A percentile compares a stretch with the other conserved stretches of the same genome.
Evolutionary conservation across 163 green algal species (phyloP).

Genomic region (Scenedesmus sp.): DNA sequence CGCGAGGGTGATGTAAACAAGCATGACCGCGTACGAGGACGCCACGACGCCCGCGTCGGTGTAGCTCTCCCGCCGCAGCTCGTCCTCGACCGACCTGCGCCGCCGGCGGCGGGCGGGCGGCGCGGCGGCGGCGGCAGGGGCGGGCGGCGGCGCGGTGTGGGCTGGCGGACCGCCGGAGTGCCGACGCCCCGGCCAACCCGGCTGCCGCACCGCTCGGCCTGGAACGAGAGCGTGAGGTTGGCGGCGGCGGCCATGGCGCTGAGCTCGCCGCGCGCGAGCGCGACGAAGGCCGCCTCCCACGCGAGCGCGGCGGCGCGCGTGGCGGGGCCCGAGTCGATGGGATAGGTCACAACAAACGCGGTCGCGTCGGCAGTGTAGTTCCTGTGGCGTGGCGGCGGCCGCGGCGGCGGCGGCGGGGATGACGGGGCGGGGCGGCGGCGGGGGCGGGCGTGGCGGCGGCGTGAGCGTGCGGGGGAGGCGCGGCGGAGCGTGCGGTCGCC

Average conservation of each 20-base stretch:
- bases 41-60: constrained; percentile 75
- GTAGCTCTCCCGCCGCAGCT: constrained; percentile 83
- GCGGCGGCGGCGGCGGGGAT: no score
- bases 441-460: no score
- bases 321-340: constrained; percentile 62
- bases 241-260: constrained; percentile 51
- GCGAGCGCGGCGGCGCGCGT: constrained; percentile 68
- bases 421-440: no score
- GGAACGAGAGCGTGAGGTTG: constrained; percentile 80
- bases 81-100: constrained; percentile 84
- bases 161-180: not conserved
- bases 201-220: constrained; percentile 64
- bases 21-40: constrained; percentile 84
- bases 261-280: constrained; percentile 64
- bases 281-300: constrained; percentile 86
- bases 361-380: constrained; percentile 80
- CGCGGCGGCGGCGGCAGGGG: no score
- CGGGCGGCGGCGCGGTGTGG: no score
- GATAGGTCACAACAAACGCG: constrained; percentile 88
- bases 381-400: constrained; percentile 41
- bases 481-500: no score
- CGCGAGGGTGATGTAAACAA: constrained; percentile 85
- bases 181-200: no score
- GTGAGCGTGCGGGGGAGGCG: no score
- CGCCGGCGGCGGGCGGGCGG: no score